These are phyloP conservation scores for Amphibolis antarctica DNA, from an alignment of 106 monocot genomes.

Conservation along the genomic window DNA sequence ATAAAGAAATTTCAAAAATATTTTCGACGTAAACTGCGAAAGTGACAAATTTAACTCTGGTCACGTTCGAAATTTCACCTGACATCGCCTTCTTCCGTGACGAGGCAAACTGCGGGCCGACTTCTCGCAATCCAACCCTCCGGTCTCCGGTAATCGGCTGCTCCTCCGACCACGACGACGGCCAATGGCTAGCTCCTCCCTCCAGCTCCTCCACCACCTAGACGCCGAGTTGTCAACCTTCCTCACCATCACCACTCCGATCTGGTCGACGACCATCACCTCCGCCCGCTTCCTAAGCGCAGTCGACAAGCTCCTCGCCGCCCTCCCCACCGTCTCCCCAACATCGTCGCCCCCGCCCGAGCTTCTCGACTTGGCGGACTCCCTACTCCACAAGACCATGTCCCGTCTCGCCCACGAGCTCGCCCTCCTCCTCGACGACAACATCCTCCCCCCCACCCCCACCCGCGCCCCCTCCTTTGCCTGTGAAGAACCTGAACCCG, in stretches of 20 bases:
- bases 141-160: too few species aligned
- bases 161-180: too few species aligned
- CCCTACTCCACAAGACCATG: slow-evolving; percentile 8
- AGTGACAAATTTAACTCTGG: too few species aligned
- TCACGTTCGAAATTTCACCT: too few species aligned
- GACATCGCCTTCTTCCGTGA: too few species aligned
- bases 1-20: too few species aligned
- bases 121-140: too few species aligned
- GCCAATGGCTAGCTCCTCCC: too few species aligned
- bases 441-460: background rate
- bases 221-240: slow-evolving; percentile 1
- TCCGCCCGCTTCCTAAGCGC: background rate
- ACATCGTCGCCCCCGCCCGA: background rate
- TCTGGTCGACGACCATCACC: background rate
- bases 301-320: background rate
- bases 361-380: slow-evolving; percentile 2
- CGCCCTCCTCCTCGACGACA: background rate
- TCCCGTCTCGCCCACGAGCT: slow-evolving; percentile 2
- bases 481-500: background rate
- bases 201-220: background rate
- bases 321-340: background rate
- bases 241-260: background rate
- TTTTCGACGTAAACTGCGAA: too few species aligned
- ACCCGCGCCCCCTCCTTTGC: background rate
- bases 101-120: too few species aligned